Evolutionary conservation across 306 rosid species (phyloP), one percentile per base, ranked within the genome.

Genomic region (Luffa aegyptiaca): DNA sequence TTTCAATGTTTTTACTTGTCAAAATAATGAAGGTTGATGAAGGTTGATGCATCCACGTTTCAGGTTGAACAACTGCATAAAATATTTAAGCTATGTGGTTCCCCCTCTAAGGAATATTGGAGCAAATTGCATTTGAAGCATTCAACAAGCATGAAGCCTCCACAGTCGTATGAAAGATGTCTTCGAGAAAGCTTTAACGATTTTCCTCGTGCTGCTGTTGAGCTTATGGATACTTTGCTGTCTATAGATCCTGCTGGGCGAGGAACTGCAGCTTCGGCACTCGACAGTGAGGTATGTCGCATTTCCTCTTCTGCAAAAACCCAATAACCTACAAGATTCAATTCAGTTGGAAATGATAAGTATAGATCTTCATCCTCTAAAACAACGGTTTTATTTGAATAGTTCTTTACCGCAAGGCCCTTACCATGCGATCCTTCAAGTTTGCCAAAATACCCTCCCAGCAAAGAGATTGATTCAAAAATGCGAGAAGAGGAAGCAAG

Each of bases 61-160:
- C 79, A 94, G 98, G 97, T 94, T 87, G 98, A 94, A 82, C 98
- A 94, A 76, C 87, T 94, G 81, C 98, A 94, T 84, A 94, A 86
- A 80, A 94, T 92, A 75, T 94, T 90, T 82, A 94, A 92, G 90
- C 95, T 94, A 42, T 94, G 98, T 83, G 98, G 97, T 71, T 94
- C 98, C 42, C 98, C 98, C 44, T 80, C 95, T 21, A 90, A 91
- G 46, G 97, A 92, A 49, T 94, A 92, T 74, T 92, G 98, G 97
- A 84, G 64, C 26, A 92, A 88, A 70, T 81, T 90, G 83, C 82
- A 87, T 84, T 83, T 81, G 55, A 83, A 90, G 53, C 87, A 84
- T 81, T 86, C 97, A 69, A 80, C 91, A 74, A 87, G 81, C 62
- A 90, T 94, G 89, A 88, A 81, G 85, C 95, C 95, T 59, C 95